Conservation (phyloP, 805 yeast species). For the Kuraishia molischiana region DNA sequence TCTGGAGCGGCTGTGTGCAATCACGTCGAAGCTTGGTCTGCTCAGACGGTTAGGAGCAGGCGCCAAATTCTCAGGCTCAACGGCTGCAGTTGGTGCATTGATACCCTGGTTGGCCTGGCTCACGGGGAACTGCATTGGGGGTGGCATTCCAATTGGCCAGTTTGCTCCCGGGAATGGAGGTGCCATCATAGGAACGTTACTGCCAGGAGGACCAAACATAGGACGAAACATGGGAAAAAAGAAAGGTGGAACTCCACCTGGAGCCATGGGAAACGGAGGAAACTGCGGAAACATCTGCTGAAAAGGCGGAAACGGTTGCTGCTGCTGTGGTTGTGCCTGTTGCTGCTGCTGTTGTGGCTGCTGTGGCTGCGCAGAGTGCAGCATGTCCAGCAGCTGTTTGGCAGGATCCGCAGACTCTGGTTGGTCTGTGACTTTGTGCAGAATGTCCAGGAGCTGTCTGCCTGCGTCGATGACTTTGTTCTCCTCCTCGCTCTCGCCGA, state of each 20-base stretch:
- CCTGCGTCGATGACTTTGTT: slow-evolving; percentile 49
- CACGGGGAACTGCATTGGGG: too few species aligned
- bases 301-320: slow-evolving; percentile 8
- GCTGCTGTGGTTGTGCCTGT: slow-evolving; percentile 5
- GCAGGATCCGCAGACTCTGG: slow-evolving; percentile 5
- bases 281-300: slow-evolving; percentile 9
- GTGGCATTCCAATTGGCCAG: too few species aligned
- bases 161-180: too few species aligned
- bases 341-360: slow-evolving; percentile 8
- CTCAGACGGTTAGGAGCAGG: slow-evolving; percentile 22
- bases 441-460: slow-evolving; percentile 59
- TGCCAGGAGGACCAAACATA: too few species aligned
- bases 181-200: too few species aligned
- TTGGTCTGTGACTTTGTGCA: slow-evolving; percentile 30
- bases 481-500: slow-evolving; percentile 26
- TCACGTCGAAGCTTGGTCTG: slow-evolving; percentile 19
- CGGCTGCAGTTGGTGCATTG: neutral
- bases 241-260: too few species aligned
- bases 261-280: too few species aligned
- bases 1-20: slow-evolving; percentile 19
- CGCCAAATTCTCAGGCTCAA: slow-evolving; percentile 9
- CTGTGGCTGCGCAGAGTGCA: neutral
- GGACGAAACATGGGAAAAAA: too few species aligned
- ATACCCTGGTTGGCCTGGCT: too few species aligned
- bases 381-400: slow-evolving; percentile 2